A percentile compares a stretch with the other conserved stretches of the same genome.
Conservation (phyloP, 2,329 filamentous ascomycete species). For the Dothistroma septosporum region DNA sequence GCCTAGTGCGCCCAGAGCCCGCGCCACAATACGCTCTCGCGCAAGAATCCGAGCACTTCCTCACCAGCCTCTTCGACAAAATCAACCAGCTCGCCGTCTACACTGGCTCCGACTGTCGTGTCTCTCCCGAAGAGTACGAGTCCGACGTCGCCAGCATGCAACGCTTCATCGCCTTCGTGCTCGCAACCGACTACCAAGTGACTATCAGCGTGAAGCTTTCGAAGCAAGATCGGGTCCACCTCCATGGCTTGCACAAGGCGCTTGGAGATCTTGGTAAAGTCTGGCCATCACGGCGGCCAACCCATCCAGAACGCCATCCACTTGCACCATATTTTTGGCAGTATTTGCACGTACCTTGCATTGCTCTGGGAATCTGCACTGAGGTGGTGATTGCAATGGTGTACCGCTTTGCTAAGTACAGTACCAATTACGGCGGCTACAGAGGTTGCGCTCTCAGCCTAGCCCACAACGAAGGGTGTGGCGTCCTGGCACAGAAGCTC, state of each 20-base stretch:
- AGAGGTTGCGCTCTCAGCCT: background rate
- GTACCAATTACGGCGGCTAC: background rate
- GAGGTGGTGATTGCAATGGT: background rate
- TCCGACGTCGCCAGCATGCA: background rate
- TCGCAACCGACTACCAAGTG: background rate
- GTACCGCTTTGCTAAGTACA: background rate
- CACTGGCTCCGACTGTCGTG: background rate
- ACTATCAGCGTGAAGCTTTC: background rate
- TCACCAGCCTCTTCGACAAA: background rate
- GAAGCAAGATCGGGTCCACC: background rate
- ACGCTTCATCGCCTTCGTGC: background rate
- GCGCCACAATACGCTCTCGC: background rate
- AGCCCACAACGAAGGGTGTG: background rate
- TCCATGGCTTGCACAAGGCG: background rate
- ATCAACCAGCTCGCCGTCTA: background rate
- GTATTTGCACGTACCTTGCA: background rate
- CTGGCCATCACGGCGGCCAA: background rate
- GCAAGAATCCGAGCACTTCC: background rate
- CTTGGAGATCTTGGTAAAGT: background rate
- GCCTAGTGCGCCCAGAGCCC: background rate
- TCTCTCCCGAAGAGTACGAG: background rate
- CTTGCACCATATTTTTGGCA: background rate
- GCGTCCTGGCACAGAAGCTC: constrained; percentile 4
- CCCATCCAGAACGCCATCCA: background rate
- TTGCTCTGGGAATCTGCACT: background rate